phyloP scores from a whole-genome alignment of 805 yeast genomes.

The Candida qinlingensis region DNA sequence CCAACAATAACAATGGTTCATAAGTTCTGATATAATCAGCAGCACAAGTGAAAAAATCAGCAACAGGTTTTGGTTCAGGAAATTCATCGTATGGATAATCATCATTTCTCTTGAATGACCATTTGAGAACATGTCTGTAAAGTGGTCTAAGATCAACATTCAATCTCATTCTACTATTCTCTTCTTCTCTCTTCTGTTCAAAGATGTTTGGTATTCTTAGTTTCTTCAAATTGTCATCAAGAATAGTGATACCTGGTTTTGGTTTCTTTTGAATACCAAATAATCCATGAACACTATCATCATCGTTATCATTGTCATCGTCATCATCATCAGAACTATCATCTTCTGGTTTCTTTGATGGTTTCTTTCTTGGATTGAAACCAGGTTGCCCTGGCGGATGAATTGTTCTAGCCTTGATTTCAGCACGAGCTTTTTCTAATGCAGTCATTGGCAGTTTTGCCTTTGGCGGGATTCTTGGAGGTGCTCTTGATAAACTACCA shows the following conservation, averaged over 20 bases:
- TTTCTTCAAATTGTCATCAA: constrained; percentile 26
- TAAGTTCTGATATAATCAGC: constrained; percentile 64
- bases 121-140: constrained; percentile 59
- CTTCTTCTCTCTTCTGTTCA: constrained; percentile 54
- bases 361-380: constrained; percentile 36
- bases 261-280: constrained; percentile 24
- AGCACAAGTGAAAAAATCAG: constrained; percentile 49
- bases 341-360: constrained; percentile 17
- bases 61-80: constrained; percentile 31
- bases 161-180: constrained; percentile 71
- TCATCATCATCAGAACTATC: constrained; percentile 29
- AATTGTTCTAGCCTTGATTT: constrained; percentile 25
- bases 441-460: constrained; percentile 28
- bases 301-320: constrained; percentile 35
- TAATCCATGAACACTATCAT: constrained; percentile 34
- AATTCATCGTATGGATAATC: constrained; percentile 56
- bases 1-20: constrained; percentile 78
- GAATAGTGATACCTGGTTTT: constrained; percentile 28
- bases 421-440: constrained; percentile 34
- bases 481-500: constrained; percentile 29
- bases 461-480: constrained; percentile 24
- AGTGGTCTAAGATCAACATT: constrained; percentile 75
- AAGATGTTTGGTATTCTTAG: constrained; percentile 25
- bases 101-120: constrained; percentile 62
- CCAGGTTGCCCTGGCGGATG: constrained; percentile 48